phyloP scores from a whole-genome alignment of 306 rosid genomes.

The Pyrus bretschneideri region DNA sequence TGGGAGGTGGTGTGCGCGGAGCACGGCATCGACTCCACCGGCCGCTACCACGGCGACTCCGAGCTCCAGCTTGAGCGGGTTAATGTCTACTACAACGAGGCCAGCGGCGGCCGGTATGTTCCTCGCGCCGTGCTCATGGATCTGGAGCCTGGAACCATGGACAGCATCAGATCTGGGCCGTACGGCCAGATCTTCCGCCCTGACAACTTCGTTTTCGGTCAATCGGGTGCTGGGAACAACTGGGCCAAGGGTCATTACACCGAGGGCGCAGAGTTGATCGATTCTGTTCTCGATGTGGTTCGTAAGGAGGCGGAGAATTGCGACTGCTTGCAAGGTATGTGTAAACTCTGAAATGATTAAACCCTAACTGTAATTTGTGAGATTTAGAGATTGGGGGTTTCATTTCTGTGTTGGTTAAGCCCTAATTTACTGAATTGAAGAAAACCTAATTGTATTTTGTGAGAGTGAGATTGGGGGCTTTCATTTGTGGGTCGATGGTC shows the following conservation, averaged over 20 bases:
- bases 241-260: slow-evolving; percentile 46
- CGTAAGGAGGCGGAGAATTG: slow-evolving; percentile 45
- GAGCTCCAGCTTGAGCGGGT: slow-evolving; percentile 37
- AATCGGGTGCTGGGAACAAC: slow-evolving; percentile 37
- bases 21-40: slow-evolving; percentile 43
- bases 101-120: slow-evolving; percentile 32
- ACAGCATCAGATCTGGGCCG: slow-evolving; percentile 37
- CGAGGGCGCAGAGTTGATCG: slow-evolving; percentile 38
- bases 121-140: slow-evolving; percentile 45
- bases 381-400: neutral
- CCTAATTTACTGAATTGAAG: neutral
- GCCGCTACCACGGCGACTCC: slow-evolving; percentile 30
- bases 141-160: slow-evolving; percentile 43
- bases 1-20: slow-evolving; percentile 48
- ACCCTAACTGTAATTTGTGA: neutral
- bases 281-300: slow-evolving; percentile 38
- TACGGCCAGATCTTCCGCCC: slow-evolving; percentile 41
- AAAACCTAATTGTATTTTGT: neutral
- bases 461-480: neutral
- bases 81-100: slow-evolving; percentile 41
- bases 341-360: neutral
- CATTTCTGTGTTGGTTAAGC: neutral
- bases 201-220: slow-evolving; percentile 40
- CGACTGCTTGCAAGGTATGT: slow-evolving; percentile 38
- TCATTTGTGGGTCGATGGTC: neutral